Percentiles rank a stretch among this genome's conserved stretches.
phyloP scores from a whole-genome alignment of 1,139 yeast genomes.

The Geotrichum europaeum region DNA sequence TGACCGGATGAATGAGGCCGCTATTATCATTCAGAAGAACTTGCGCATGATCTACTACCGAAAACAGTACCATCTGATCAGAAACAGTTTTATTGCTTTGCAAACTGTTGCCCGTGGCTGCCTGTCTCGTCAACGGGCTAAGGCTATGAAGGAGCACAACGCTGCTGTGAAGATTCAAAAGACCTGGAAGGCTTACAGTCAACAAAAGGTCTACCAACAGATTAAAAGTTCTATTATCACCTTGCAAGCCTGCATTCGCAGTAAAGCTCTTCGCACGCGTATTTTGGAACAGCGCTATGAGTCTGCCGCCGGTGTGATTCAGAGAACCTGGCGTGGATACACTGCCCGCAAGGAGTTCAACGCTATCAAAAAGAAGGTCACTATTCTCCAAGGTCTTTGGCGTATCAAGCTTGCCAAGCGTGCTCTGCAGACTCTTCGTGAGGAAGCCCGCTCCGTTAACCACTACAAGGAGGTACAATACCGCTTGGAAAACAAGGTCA shows the following conservation, averaged over 20 bases:
- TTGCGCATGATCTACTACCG: slow-evolving; percentile 64
- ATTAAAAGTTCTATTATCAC: slow-evolving; percentile 48
- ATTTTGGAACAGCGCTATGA: slow-evolving; percentile 46
- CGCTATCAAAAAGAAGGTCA: slow-evolving; percentile 47
- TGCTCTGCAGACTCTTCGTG: slow-evolving; percentile 57
- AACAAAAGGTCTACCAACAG: slow-evolving; percentile 43
- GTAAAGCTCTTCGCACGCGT: slow-evolving; percentile 50
- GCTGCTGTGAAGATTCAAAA: slow-evolving; percentile 77
- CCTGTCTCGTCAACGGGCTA: slow-evolving; percentile 52
- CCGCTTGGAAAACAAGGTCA: slow-evolving; percentile 90
- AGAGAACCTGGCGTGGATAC: slow-evolving; percentile 59
- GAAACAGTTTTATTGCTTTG: slow-evolving; percentile 48
- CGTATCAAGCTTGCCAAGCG: slow-evolving; percentile 70
- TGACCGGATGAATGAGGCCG: slow-evolving; percentile 69
- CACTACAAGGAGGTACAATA: slow-evolving; percentile 89
- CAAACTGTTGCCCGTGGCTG: slow-evolving; percentile 65
- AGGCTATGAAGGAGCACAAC: slow-evolving; percentile 50
- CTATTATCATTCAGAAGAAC: slow-evolving; percentile 81
- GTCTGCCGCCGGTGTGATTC: slow-evolving; percentile 66
- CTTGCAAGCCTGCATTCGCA: slow-evolving; percentile 67
- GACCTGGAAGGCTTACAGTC: slow-evolving; percentile 56
- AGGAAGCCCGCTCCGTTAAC: slow-evolving; percentile 86
- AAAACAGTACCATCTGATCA: slow-evolving; percentile 50
- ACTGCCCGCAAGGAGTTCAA: slow-evolving; percentile 44
- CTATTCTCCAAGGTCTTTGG: slow-evolving; percentile 68